Base-by-base conservation (phyloP, 129 eudicot species). In the Cynara cardunculus region DNA sequence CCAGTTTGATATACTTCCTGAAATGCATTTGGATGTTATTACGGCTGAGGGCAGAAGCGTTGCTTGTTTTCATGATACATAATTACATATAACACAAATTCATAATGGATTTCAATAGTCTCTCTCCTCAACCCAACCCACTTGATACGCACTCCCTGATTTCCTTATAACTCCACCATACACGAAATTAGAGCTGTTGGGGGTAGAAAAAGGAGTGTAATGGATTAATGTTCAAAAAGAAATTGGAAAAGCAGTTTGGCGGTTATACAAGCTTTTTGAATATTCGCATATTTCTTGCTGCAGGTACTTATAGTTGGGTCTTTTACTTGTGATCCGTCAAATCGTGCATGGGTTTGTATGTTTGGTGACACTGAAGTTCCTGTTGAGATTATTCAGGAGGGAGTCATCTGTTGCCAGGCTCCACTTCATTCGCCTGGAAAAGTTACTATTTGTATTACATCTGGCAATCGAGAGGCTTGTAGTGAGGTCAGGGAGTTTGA, bases 401-500 rank as follows among this genome's bases (percentile, higher is more conserved):
- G 98, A 81, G 98, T 92, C 78, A 80, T 96, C n/a, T 19, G 91
- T 78, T 92, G 97, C 73, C 88, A 78, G 27, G 95, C 94, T 65
- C 99, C 99, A 65, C 91, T 91, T 82, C 89, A 78, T 83, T 69
- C 80, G 41, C 89, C 91, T 44, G 99, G 98, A 82, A 92, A 89
- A 87, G 95, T 91, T 61, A 80, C 88, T 73, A 81, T 92, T 12
- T 92, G 90, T 82, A 80, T 96, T 46, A 88, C 98, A 41, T 87
- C 95, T 69, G 94, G 95, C 68, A 96, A 96, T 87, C 83, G 97
- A 24, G 92, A 92, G 79, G 86, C 99, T 37, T 96, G 99, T 85
- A 92, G 99, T 84, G 98, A 96, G 80, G 87, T 92, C 86, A 92
- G 95, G 86, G 98, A 92, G 80, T 96, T 96, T 73, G 97, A 95